Evolutionary conservation across 345 rosid genomes (phyloP).

Genomic region (Jatropha curcas): DNA sequence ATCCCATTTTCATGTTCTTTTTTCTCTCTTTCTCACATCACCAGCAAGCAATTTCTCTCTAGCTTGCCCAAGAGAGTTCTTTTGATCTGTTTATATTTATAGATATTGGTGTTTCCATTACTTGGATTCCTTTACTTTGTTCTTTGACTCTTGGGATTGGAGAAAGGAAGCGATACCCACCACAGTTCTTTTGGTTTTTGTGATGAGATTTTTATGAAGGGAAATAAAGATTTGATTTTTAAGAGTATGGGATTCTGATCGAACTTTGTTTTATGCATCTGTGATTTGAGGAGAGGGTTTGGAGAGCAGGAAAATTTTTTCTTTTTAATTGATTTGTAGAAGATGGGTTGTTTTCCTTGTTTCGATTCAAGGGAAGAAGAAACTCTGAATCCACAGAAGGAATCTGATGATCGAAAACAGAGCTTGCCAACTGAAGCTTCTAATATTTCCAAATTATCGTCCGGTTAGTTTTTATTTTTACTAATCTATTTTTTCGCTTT

Average conservation of each 20-base stretch:
- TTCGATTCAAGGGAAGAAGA: conserved; percentile 87
- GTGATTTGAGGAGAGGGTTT: conserved; percentile 7
- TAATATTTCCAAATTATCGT: conserved; percentile 64
- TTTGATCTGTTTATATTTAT: not conserved
- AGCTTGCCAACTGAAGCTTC: conserved; percentile 50
- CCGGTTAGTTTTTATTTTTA: conserved; percentile 50
- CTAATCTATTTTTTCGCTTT: conserved; percentile 7
- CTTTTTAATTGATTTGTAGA: conserved; percentile 17
- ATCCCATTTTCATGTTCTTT: not conserved
- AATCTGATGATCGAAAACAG: conserved; percentile 54
- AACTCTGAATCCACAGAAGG: conserved; percentile 62
- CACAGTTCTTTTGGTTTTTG: not conserved
- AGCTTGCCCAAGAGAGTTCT: conserved; percentile 5
- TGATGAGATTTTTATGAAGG: conserved; percentile 22
- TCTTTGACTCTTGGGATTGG: conserved; percentile 15
- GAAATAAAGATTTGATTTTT: not conserved
- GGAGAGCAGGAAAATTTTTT: not conserved
- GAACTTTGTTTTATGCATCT: conserved; percentile 6
- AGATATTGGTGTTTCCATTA: conserved; percentile 12
- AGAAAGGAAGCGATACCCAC: not conserved
- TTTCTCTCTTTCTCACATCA: conserved; percentile 6
- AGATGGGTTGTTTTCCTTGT: conserved; percentile 95
- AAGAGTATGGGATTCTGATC: conserved; percentile 23
- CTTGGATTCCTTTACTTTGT: conserved; percentile 23
- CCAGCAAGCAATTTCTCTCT: conserved; percentile 15